phyloP scores from a whole-genome alignment of 2,329 filamentous ascomycete species.

The Fusarium nelsonii region DNA sequence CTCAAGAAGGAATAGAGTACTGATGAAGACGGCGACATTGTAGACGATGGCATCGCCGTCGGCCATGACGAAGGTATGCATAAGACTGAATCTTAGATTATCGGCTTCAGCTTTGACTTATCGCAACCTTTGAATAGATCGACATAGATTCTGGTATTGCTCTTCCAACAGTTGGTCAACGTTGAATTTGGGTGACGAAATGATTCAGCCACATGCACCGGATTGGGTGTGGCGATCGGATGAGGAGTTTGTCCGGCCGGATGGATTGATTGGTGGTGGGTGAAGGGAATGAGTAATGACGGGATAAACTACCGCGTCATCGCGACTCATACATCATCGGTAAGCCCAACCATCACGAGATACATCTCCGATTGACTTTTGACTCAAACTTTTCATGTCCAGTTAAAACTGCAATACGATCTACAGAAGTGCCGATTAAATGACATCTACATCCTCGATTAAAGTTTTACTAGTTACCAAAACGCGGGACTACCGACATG shows the following conservation, averaged over 20 bases:
- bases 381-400: not conserved
- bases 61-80: not conserved
- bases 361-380: not conserved
- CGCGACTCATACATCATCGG: not conserved
- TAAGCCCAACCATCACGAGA: not conserved
- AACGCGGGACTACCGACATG: constrained; percentile 27
- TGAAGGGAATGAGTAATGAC: not conserved
- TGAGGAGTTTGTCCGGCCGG: not conserved
- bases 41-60: not conserved
- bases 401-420: not conserved
- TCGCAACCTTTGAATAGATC: too few species aligned
- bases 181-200: too few species aligned
- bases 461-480: constrained; percentile 28
- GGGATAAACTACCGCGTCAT: not conserved
- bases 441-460: not conserved
- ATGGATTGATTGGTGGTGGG: not conserved
- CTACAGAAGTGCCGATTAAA: not conserved
- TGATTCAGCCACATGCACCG: too few species aligned
- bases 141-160: too few species aligned
- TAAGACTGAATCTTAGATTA: too few species aligned
- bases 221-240: not conserved
- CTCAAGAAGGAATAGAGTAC: not conserved
- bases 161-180: too few species aligned
- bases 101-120: too few species aligned
- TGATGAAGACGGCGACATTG: not conserved